phyloP scores from a whole-genome alignment of 441 rosid genomes.

The Manihot esculenta region DNA sequence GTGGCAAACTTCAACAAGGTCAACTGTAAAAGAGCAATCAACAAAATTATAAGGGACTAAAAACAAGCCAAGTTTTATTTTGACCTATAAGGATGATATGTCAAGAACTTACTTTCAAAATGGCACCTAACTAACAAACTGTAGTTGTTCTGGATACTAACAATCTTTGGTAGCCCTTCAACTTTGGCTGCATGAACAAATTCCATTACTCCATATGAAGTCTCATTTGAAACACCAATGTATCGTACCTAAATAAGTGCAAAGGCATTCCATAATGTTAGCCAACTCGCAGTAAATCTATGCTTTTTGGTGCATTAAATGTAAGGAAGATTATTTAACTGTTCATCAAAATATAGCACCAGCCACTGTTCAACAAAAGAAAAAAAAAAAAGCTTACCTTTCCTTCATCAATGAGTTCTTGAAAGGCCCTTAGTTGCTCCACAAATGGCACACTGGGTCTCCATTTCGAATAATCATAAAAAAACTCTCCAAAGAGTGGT shows the following conservation, averaged over 20 bases:
- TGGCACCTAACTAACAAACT: conserved; percentile 67
- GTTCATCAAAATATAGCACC: background rate
- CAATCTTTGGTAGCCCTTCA: conserved; percentile 84
- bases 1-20: conserved; percentile 91
- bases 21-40: conserved; percentile 45
- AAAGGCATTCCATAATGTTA: conserved; percentile 18
- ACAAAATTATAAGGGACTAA: conserved; percentile 3
- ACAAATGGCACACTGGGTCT: conserved; percentile 71
- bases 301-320: background rate
- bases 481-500: conserved; percentile 68
- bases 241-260: conserved; percentile 62
- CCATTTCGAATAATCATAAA: conserved; percentile 72
- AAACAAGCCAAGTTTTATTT: background rate
- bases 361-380: background rate
- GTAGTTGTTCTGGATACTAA: conserved; percentile 87
- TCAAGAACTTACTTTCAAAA: conserved; percentile 57
- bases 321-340: background rate
- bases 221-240: conserved; percentile 88
- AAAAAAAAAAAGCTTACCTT: conserved; percentile 60
- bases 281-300: background rate
- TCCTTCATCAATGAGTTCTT: conserved; percentile 80
- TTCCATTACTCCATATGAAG: conserved; percentile 95
- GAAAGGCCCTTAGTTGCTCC: conserved; percentile 82
- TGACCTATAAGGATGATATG: background rate
- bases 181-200: conserved; percentile 78